These are phyloP conservation scores for Phytophthora niederhauseri DNA, from an alignment of 352 stramenopile species.

Conservation along the genomic window DNA sequence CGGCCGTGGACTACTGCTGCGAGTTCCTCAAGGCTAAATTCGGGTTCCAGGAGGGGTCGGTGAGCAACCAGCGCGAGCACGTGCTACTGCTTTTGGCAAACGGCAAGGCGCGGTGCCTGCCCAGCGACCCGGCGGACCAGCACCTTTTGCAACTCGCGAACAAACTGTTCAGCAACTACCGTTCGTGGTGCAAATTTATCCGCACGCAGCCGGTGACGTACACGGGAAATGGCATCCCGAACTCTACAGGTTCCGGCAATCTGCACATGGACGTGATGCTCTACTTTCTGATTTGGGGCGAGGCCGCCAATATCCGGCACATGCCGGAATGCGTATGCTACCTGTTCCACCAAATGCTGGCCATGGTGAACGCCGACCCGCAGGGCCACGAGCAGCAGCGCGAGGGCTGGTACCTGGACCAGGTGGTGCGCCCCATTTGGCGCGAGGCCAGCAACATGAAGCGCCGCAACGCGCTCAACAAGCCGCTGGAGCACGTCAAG, in stretches of 20 bases:
- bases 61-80: constrained; percentile 86
- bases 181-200: constrained; percentile 79
- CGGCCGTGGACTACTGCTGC: constrained; percentile 84
- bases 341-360: constrained; percentile 93
- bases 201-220: constrained; percentile 79
- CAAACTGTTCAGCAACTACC: constrained; percentile 81
- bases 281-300: constrained; percentile 97
- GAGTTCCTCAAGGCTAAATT: constrained; percentile 84
- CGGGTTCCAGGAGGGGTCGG: constrained; percentile 83
- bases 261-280: constrained; percentile 95
- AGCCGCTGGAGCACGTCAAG: constrained; percentile 74
- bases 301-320: constrained; percentile 96
- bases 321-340: constrained; percentile 98
- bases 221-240: constrained; percentile 26
- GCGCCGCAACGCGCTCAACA: constrained; percentile 59
- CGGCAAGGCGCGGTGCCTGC: constrained; percentile 59
- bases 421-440: constrained; percentile 74
- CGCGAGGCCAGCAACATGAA: constrained; percentile 79
- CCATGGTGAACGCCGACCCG: constrained; percentile 53
- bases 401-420: constrained; percentile 64
- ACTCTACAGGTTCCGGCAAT: constrained; percentile 20
- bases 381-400: constrained; percentile 44
- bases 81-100: constrained; percentile 83
- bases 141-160: constrained; percentile 69
- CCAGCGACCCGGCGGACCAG: constrained; percentile 53